Base-by-base conservation (phyloP, 2,329 filamentous ascomycete species). In the Penicillium sp. region DNA sequence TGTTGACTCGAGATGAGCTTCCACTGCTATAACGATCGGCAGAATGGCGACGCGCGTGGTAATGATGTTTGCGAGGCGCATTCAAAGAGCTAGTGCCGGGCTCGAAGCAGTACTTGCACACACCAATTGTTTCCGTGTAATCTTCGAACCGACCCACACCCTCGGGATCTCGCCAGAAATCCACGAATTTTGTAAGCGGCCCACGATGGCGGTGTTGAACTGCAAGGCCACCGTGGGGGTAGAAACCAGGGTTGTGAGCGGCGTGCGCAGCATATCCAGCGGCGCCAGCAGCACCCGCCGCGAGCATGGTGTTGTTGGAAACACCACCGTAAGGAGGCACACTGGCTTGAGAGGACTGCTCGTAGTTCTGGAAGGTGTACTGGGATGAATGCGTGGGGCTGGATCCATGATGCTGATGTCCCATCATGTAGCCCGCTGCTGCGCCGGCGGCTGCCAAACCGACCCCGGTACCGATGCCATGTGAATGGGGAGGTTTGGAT, bases 81-180 rank as follows among this genome's bases (percentile, higher is more conserved):
- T 88, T 81, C 60, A 75, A 71, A 3, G 83, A 80, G 3, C 79
- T 82, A 15, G 82, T 83, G 8, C 82, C 79, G 6, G 86, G 86
- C 60, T 88, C 85, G 67, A 89, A 89, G 70, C 86, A 89, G 65
- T 86, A 78, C 63, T 82, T 86, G 75, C 86, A 89, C 2, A 88
- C 83, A 22, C 86, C 86, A 65, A 88, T 88, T 60, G 84, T 83
- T 72, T 89, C 85, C 1, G 86, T 88, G 67, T 89, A 89, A 69
- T 88, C 86, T 71, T 89, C 86, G 76, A 87, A 88, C 69, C 83
- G 83, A 17, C 81, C 82, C 0, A 88, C 85, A n/a, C 86, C 86
- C 62, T 88, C 85, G 1, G 85, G 81, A 62, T 85, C 86, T 69
- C 81, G 86, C 83, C 83, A 88, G 78, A 82, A 88, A 67, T 85